Evolutionary conservation across 129 eudicot species (phyloP).

Genomic region (sunflower (Helianthus annuus)): HanXRQr2.0-SUNRISE NC_035441.2:130609583-130610082

Average conservation of each 20-base stretch:
- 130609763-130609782: background rate
- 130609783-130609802: slow-evolving; percentile 52
- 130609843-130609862: slow-evolving; percentile 58
- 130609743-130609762: background rate
- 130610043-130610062: slow-evolving; percentile 12
- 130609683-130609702: slow-evolving; percentile 3
- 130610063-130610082: slow-evolving; percentile 9
- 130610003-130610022: slow-evolving; percentile 7
- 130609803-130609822: slow-evolving; percentile 71
- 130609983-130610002: slow-evolving; percentile 12
- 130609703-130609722: slow-evolving; percentile 18
- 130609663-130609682: background rate
- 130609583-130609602: slow-evolving; percentile 85
- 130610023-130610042: background rate
- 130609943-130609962: background rate
- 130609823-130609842: slow-evolving; percentile 68
- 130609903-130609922: slow-evolving; percentile 6
- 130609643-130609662: background rate
- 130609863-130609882: slow-evolving; percentile 26
- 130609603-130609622: slow-evolving; percentile 80
- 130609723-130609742: background rate
- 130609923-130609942: slow-evolving; percentile 2
- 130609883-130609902: slow-evolving; percentile 9
- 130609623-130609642: slow-evolving; percentile 39
- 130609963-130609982: slow-evolving; percentile 24